phyloP scores from a whole-genome alignment of 495 filamentous ascomycete species.

The Penicillium turbatum region DNA sequence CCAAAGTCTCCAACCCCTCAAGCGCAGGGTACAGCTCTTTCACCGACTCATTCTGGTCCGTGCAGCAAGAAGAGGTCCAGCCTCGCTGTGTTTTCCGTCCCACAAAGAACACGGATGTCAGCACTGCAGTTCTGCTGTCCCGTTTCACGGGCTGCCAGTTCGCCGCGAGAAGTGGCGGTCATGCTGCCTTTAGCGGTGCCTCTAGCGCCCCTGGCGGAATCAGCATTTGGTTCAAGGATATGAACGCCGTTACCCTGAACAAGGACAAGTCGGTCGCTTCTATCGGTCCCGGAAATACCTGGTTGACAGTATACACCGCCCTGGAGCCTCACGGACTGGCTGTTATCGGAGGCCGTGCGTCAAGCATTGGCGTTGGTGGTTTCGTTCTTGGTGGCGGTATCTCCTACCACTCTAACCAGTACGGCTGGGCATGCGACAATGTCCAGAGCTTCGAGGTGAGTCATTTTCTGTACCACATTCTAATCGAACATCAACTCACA shows the following conservation, averaged over 20 bases:
- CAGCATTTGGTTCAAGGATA: slow-evolving; percentile 44
- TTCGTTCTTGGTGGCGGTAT: slow-evolving; percentile 38
- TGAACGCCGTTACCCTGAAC: slow-evolving; percentile 41
- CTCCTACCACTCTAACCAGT: slow-evolving; percentile 37
- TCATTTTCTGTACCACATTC: background rate
- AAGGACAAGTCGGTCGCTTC: slow-evolving; percentile 27
- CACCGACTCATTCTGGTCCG: slow-evolving; percentile 45
- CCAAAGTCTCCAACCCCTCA: slow-evolving; percentile 8
- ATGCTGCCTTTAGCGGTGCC: slow-evolving; percentile 28
- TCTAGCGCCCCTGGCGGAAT: slow-evolving; percentile 34
- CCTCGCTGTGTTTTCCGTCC: slow-evolving; percentile 28
- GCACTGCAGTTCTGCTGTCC: slow-evolving; percentile 17
- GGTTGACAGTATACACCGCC: slow-evolving; percentile 44
- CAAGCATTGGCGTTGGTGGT: slow-evolving; percentile 56
- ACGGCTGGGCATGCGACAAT: slow-evolving; percentile 51
- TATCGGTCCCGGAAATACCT: slow-evolving; percentile 27
- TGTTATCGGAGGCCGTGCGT: slow-evolving; percentile 53
- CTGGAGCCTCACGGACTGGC: slow-evolving; percentile 47
- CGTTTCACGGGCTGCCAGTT: slow-evolving; percentile 28
- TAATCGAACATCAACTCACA: background rate
- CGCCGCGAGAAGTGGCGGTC: slow-evolving; percentile 45
- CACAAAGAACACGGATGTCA: slow-evolving; percentile 18
- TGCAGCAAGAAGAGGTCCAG: slow-evolving; percentile 35
- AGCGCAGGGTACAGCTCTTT: slow-evolving; percentile 16
- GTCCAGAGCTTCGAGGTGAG: slow-evolving; percentile 41